These are phyloP conservation scores for Jimgerdemannia lactiflua DNA, from an alignment of 192 early-diverging fungal genomes.

Conservation along the genomic window DNA sequence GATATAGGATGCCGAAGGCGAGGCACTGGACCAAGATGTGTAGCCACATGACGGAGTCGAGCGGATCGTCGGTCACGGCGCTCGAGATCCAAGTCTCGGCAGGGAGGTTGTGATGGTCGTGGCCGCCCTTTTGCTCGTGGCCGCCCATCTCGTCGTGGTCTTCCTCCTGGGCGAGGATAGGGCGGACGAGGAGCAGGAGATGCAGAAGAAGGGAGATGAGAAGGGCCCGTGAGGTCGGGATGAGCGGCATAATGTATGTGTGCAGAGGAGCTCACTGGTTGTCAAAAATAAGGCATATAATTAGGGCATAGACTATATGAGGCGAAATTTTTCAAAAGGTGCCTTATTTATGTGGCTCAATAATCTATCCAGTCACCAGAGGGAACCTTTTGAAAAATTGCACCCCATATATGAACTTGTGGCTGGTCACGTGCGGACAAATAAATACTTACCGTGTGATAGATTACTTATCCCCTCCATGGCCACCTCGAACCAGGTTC, in stretches of 20 bases:
- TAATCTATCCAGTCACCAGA: too few species aligned
- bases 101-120: slow-evolving; percentile 26
- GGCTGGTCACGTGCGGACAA: background rate
- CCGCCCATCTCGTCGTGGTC: background rate
- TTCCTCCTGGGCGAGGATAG: background rate
- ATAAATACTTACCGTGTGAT: background rate
- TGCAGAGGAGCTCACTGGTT: background rate
- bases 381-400: too few species aligned
- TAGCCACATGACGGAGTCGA: slow-evolving; percentile 27
- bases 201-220: background rate
- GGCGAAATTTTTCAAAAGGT: too few species aligned
- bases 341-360: too few species aligned
- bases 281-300: too few species aligned
- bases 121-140: background rate
- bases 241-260: background rate
- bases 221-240: background rate
- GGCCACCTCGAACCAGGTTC: background rate
- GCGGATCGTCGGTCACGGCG: slow-evolving; percentile 29
- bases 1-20: slow-evolving; percentile 35
- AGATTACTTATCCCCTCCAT: background rate
- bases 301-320: too few species aligned
- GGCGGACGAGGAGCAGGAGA: background rate
- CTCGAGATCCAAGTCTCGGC: slow-evolving; percentile 13
- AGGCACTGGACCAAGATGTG: slow-evolving; percentile 20
- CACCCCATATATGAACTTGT: too few species aligned